Base-by-base conservation (phyloP, 2,329 filamentous ascomycete species). In the Graphiopsis chlorocephala region DNA sequence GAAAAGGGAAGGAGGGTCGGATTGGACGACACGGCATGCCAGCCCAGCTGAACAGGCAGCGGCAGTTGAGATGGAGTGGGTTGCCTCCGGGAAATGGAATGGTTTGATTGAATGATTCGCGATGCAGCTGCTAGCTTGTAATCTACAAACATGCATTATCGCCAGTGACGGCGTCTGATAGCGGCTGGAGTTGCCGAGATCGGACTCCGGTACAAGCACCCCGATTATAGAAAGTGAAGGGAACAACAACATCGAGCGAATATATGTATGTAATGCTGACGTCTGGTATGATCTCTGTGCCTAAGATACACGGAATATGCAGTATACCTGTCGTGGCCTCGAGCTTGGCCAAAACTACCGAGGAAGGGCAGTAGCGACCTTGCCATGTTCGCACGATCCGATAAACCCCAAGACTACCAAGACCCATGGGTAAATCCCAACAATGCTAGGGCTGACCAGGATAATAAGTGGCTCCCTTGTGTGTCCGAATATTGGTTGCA, bases 51-150 rank as follows among this genome's bases (percentile, higher is more conserved):
- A 45, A n/a, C n/a, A 59, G 17, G 60, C 60, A 38, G 25, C 60
- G 60, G 60, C 60, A 62, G 60, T 62, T 62, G 60, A 29, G 60
- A 29, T 62, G 47, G 47, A 20, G 60, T 62, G 47, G 60, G 25
- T 42, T 42, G 48, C 31, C 38, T 31, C 45, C 31, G 47, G 45
- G 59, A 5, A 61, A 52, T 52, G 59, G 29, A 20, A 52, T 52
- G 59, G 29, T 17, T 11, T 45, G 38, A 45, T 45, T 45, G 38
- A 45, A 60, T 38, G 45, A 48, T 52, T 61, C 29, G 58, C 35
- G 38, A 42, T 29, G 26, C 26, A 52, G 56, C 56, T 59, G 35
- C 33, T 58, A 58, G 25, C 47, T 28, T 50, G 48, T 4, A 42
- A 42, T 42, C 35, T 17, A 42, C 35, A 42, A 42, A 15, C 48